These are phyloP conservation scores for Amanita subjunquillea DNA, from an alignment of 768 basidiomycete species.

Conservation along the genomic window DNA sequence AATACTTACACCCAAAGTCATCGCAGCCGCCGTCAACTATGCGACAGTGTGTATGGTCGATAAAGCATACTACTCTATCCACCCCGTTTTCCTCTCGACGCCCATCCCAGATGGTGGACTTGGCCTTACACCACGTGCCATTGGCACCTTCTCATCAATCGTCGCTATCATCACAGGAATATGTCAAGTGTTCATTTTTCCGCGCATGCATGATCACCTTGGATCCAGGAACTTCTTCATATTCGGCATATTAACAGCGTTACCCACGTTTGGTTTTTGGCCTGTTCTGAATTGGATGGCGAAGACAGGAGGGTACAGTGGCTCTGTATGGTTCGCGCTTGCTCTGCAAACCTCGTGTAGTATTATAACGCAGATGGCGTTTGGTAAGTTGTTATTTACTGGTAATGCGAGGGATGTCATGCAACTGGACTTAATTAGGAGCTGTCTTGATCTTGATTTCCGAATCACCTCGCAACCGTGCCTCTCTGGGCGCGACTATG, in stretches of 20 bases:
- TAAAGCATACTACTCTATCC: slow-evolving; percentile 44
- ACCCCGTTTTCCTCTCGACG: slow-evolving; percentile 60
- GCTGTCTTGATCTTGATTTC: too few species aligned
- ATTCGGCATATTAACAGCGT: slow-evolving; percentile 25
- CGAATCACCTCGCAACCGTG: too few species aligned
- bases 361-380: too few species aligned
- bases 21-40: too few species aligned
- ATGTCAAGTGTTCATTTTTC: slow-evolving; percentile 45
- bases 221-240: slow-evolving; percentile 41
- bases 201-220: slow-evolving; percentile 32
- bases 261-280: slow-evolving; percentile 35
- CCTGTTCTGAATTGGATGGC: slow-evolving; percentile 20
- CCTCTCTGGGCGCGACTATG: too few species aligned
- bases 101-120: slow-evolving; percentile 23
- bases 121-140: slow-evolving; percentile 37
- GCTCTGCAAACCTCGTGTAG: too few species aligned
- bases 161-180: slow-evolving; percentile 45
- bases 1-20: too few species aligned
- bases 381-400: too few species aligned
- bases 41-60: slow-evolving; percentile 39
- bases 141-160: slow-evolving; percentile 43
- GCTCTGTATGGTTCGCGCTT: too few species aligned
- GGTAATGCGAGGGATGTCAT: too few species aligned
- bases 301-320: too few species aligned
- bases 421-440: too few species aligned